Conservation (phyloP, 305 asterid genomes). For the Coffea humblotiana region DNA sequence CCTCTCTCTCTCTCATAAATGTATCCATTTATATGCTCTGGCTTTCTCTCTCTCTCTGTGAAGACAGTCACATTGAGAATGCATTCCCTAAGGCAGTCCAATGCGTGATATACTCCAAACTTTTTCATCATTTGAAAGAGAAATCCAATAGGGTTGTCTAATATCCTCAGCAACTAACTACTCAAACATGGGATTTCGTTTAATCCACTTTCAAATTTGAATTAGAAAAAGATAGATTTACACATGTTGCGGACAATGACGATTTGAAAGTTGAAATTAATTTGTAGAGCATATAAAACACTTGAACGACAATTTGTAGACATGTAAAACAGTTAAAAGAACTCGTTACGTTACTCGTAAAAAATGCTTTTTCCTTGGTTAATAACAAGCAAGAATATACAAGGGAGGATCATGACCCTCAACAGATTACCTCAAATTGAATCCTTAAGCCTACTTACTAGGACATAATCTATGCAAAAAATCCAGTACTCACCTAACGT, state of each 20-base stretch:
- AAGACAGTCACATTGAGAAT: not conserved
- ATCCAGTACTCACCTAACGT: no score
- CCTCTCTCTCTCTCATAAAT: not conserved
- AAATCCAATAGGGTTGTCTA: not conserved
- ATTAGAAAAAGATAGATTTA: not conserved
- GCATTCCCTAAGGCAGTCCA: not conserved
- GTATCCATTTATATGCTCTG: not conserved
- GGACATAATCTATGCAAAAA: no score
- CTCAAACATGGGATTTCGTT: not conserved
- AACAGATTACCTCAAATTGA: no score
- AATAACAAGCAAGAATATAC: no score
- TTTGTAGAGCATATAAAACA: no score
- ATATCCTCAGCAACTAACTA: not conserved
- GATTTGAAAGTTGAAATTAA: not conserved
- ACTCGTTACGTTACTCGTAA: no score
- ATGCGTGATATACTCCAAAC: not conserved
- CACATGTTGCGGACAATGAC: not conserved
- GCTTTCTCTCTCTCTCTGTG: not conserved
- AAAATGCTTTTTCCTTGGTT: no score
- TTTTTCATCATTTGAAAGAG: not conserved
- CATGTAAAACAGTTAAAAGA: no score
- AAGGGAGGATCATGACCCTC: no score
- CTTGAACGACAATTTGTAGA: no score
- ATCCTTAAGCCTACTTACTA: no score
- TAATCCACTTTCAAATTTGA: not conserved